Conservation (phyloP, 208 protist genomes). For the Acanthamoeba castellanii region DNA sequence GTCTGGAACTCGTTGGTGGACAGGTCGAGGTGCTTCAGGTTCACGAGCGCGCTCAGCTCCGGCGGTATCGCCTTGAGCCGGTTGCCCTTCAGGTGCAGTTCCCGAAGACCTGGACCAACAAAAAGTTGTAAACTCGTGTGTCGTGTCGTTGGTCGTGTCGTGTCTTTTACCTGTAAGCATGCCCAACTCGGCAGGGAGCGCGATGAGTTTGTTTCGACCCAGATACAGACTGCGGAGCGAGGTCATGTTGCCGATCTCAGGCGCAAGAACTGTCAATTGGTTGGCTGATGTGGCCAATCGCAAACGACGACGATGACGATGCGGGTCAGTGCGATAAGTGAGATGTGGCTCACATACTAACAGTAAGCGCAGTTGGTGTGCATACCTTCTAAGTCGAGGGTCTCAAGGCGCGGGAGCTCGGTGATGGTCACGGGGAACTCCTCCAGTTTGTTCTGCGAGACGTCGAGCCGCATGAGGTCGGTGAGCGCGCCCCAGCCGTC, state of each 20-base stretch:
- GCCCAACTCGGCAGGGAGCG: conserved; percentile 16
- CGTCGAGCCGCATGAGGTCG: conserved; percentile 60
- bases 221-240: conserved; percentile 82
- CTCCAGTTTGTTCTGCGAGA: conserved; percentile 49
- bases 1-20: conserved; percentile 57
- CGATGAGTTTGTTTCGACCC: conserved; percentile 60
- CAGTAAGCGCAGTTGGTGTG: not conserved
- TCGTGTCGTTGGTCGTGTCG: no score
- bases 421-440: conserved; percentile 59
- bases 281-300: not conserved
- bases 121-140: not conserved
- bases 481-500: conserved; percentile 19
- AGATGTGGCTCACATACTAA: no score
- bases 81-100: conserved; percentile 60
- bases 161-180: not conserved
- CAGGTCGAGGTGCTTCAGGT: conserved; percentile 25
- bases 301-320: no score
- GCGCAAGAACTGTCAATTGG: conserved; percentile 72
- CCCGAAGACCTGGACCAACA: not conserved
- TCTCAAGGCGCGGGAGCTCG: conserved; percentile 46
- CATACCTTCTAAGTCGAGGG: conserved; percentile 63
- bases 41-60: conserved; percentile 20
- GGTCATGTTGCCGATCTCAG: conserved; percentile 72
- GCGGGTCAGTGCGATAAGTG: no score
- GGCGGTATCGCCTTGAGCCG: not conserved